A percentile compares a stretch with the other conserved stretches of the same genome.
phyloP scores from a whole-genome alignment of 768 basidiomycete genomes.

The Leccinum rimulosum region DNA sequence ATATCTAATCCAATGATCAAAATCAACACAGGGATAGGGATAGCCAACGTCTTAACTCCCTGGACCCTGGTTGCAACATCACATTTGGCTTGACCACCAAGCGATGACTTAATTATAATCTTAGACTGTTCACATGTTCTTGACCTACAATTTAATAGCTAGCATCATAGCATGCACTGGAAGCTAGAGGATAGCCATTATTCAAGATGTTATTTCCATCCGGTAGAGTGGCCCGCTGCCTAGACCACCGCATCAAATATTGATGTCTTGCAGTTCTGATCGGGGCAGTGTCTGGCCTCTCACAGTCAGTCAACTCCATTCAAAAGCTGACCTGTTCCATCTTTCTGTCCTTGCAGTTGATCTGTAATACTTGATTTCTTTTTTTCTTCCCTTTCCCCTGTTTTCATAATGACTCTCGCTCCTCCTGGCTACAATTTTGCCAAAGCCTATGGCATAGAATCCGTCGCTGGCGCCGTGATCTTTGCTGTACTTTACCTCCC shows the following conservation, averaged over 20 bases:
- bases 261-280: not conserved
- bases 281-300: constrained; percentile 11
- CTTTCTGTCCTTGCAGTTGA: constrained; percentile 17
- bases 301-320: not conserved
- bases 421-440: constrained; percentile 25
- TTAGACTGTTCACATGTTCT: not conserved
- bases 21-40: not conserved
- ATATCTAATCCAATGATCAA: not conserved
- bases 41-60: not conserved
- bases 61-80: not conserved
- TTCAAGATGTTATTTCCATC: not conserved
- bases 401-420: constrained; percentile 14
- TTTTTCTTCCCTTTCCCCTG: not conserved
- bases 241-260: not conserved
- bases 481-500: constrained; percentile 32
- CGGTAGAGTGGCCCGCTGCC: not conserved
- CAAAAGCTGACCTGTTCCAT: constrained; percentile 10
- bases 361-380: constrained; percentile 9
- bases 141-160: not conserved
- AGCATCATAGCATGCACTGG: not conserved
- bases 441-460: constrained; percentile 26
- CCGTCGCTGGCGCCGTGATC: constrained; percentile 31
- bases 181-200: not conserved
- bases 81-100: not conserved
- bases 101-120: not conserved